phyloP scores from a whole-genome alignment of 306 rosid genomes.

The Cucumis melo region DNA sequence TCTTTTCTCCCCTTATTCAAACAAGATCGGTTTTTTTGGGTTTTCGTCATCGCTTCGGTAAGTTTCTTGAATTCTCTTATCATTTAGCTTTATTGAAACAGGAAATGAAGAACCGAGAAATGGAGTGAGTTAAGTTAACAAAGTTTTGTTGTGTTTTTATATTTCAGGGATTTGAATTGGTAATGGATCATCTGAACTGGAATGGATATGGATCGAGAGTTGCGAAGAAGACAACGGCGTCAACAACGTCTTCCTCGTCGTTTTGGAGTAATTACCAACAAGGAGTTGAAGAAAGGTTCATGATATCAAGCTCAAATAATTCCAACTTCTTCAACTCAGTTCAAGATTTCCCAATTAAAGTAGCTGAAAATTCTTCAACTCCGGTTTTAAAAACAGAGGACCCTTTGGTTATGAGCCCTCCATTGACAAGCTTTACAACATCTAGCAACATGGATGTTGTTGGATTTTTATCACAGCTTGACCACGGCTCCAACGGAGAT shows the following conservation, averaged over 20 bases:
- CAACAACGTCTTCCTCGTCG: slow-evolving; percentile 8
- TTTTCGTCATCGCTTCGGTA: background rate
- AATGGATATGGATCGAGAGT: slow-evolving; percentile 28
- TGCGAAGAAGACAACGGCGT: slow-evolving; percentile 11
- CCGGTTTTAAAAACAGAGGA: slow-evolving; percentile 1
- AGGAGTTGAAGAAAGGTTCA: slow-evolving; percentile 29
- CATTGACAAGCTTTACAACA: slow-evolving; percentile 1
- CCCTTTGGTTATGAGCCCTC: background rate
- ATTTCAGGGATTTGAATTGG: background rate
- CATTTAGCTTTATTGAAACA: background rate
- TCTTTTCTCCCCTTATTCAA: background rate
- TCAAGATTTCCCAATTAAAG: slow-evolving; percentile 16
- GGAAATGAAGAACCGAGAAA: background rate
- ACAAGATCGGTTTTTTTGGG: background rate
- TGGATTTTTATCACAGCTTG: background rate
- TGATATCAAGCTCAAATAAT: slow-evolving; percentile 23
- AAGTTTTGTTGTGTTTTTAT: background rate
- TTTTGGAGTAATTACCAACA: slow-evolving; percentile 37
- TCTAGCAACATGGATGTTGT: background rate
- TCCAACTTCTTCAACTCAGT: slow-evolving; percentile 18
- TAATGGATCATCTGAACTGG: slow-evolving; percentile 58
- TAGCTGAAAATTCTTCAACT: background rate
- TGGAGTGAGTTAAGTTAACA: background rate
- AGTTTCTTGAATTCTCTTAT: background rate
- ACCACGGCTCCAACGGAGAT: background rate